Conservation (phyloP, 2,329 filamentous ascomycete genomes). For the Alternaria novae-zelandiae region DNA sequence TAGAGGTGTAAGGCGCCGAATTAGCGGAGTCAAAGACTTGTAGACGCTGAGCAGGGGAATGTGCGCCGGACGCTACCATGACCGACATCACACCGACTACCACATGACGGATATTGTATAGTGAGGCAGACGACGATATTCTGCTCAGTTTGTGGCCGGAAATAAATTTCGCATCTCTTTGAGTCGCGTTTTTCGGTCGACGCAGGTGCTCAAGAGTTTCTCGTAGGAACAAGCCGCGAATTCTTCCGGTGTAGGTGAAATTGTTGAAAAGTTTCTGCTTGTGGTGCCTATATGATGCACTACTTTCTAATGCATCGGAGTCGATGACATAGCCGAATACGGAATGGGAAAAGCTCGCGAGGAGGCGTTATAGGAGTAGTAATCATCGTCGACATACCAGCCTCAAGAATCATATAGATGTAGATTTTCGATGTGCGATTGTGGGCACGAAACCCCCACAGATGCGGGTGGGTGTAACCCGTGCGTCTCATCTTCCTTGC, state of each 20-base stretch:
- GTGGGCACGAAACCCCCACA: background rate
- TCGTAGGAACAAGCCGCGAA: background rate
- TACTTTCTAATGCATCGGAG: background rate
- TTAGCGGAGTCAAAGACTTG: background rate
- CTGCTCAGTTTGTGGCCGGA: background rate
- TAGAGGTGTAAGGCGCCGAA: background rate
- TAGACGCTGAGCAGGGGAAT: background rate
- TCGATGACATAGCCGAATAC: background rate
- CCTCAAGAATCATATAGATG: background rate
- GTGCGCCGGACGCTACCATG: background rate
- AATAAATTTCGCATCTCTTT: background rate
- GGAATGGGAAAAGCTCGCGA: background rate
- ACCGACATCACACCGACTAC: background rate
- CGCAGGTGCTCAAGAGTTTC: background rate
- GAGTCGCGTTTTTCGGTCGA: background rate
- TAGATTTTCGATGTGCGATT: background rate
- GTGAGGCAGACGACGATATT: background rate
- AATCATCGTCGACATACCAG: background rate
- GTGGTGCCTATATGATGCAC: background rate
- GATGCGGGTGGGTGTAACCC: background rate
- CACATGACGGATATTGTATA: background rate
- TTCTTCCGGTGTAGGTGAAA: background rate
- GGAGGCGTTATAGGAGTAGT: background rate
- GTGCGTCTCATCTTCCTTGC: background rate
- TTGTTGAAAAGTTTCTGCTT: background rate